Base-by-base conservation (phyloP, 1,284 basidiomycete genomes). In the Farysia itapuensis region DNA sequence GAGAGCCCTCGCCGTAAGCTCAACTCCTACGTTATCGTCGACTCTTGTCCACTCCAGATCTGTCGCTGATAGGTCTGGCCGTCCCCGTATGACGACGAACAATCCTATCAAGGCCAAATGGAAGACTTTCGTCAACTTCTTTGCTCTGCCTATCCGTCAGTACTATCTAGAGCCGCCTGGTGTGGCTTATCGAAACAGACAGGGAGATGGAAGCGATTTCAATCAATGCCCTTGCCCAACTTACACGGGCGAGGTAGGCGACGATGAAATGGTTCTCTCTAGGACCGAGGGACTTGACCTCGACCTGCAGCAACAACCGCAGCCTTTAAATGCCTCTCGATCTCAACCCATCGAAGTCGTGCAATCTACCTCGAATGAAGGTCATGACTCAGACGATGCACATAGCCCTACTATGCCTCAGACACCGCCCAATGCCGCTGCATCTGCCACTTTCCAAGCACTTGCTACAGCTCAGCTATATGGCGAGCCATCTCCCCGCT, bases 191-290 rank as follows among this genome's bases (percentile, higher is more conserved):
- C 52, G 52, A 7, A 36, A 44, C 7, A 28, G 42, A 15, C 32
- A 35, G 20, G 36, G 12, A 2, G 51, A 45, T 13, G 32, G 39
- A 1, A 43, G 23, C 1, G 11, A 30, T 25, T 26, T 40, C 13
- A 39, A 47, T 5, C 36, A 24, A 31, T 25, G 9, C 21, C 44
- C 59, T 13, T 41, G 39, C 12, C 59, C 59, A 13, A 44, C 54
- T 1, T 64, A 64, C 22, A 58, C 54, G 2, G 44, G 44, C 26
- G 35, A 58, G 22, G 53, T 58, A 0, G 49, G 59, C 0, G 59
- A 64, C 18, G 59, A 64, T 30, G 59, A 64, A 28, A 64, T 64
- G 59, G 42, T 64, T 34, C 43, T 64, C 12, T 64, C 53, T 53
- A 64, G 53, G 23, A 45, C 59, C 24, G 46, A 61, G 26, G 52